Conservation (phyloP, 2,329 filamentous ascomycete genomes). For the Penicillium vulpinum region DNA sequence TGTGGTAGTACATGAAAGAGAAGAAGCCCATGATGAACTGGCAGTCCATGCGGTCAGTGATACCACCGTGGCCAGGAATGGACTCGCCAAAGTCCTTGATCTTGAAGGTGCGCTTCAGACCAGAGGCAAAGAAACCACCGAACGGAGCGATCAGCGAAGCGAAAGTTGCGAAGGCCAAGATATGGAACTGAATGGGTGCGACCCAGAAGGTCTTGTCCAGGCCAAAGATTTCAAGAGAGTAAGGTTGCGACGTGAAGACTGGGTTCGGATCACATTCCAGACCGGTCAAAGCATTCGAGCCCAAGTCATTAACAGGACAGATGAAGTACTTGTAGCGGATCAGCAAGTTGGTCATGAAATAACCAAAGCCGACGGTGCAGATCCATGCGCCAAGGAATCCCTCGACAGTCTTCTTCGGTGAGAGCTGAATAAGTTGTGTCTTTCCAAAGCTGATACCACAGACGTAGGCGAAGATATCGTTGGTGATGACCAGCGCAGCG, state of each 20-base stretch:
- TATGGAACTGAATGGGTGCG: slow-evolving; percentile 90
- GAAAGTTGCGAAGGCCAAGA: slow-evolving; percentile 85
- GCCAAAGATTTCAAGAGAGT: slow-evolving; percentile 70
- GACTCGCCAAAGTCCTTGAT: slow-evolving; percentile 99
- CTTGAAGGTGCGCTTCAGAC: slow-evolving; percentile 97
- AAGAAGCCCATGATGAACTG: slow-evolving; percentile 99
- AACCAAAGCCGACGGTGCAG: slow-evolving; percentile 85
- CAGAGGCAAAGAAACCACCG: slow-evolving; percentile 96
- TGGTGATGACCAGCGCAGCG: slow-evolving; percentile 91
- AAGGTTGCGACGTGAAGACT: slow-evolving; percentile 78
- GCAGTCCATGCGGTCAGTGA: slow-evolving; percentile 99
- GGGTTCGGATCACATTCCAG: slow-evolving; percentile 89
- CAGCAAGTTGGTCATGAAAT: slow-evolving; percentile 77
- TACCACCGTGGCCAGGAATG: slow-evolving; percentile 94
- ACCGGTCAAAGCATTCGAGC: slow-evolving; percentile 87
- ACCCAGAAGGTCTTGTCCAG: slow-evolving; percentile 71
- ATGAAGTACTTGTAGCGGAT: slow-evolving; percentile 96
- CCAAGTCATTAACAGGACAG: slow-evolving; percentile 94
- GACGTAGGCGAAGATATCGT: slow-evolving; percentile 97
- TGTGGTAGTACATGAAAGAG: slow-evolving; percentile 97
- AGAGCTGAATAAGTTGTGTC: slow-evolving; percentile 95
- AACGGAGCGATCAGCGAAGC: slow-evolving; percentile 96
- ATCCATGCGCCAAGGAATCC: slow-evolving; percentile 96
- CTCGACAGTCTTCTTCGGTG: slow-evolving; percentile 98
- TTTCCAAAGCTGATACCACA: slow-evolving; percentile 96